phyloP scores from a whole-genome alignment of 1,284 basidiomycete species.

The Mycena citricolor region DNA sequence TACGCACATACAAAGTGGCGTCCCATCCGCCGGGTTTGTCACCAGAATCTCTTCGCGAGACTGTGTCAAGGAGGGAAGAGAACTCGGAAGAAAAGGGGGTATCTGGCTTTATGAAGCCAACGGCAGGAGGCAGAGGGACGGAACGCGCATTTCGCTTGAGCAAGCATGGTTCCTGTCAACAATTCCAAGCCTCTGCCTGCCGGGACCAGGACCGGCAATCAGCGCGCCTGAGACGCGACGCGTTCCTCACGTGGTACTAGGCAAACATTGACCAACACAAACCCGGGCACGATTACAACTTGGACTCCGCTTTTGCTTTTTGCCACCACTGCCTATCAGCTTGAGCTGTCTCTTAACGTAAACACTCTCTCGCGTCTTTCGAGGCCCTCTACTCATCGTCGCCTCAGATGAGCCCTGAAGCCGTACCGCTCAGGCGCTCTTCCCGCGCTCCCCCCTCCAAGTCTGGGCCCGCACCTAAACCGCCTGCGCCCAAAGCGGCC shows the following conservation, averaged over 20 bases:
- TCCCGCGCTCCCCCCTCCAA: constrained; percentile 47
- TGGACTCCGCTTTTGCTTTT: background rate
- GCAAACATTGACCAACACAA: background rate
- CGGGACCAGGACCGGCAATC: no score
- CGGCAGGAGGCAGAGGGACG: no score
- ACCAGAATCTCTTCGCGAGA: constrained; percentile 66
- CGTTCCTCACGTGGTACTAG: constrained; percentile 7
- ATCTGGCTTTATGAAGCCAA: no score
- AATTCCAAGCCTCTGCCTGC: no score
- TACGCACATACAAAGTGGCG: constrained; percentile 57
- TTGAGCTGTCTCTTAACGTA: background rate
- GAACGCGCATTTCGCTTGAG: no score
- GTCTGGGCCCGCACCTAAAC: constrained; percentile 31
- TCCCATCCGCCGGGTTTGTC: constrained; percentile 65
- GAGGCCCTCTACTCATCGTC: no score
- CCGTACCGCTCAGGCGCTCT: constrained; percentile 46
- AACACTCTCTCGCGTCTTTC: constrained; percentile 2
- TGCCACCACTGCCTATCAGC: background rate
- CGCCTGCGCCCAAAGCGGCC: constrained; percentile 22
- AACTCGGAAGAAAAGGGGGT: no score
- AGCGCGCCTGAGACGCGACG: constrained; percentile 5
- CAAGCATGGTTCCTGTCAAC: no score
- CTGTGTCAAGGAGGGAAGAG: no score
- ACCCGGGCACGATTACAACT: no score
- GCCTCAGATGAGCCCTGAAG: constrained; percentile 28